These are phyloP conservation scores for Naumovozyma dairenensis DNA, from an alignment of 805 yeast genomes.

Conservation along the genomic window DNA sequence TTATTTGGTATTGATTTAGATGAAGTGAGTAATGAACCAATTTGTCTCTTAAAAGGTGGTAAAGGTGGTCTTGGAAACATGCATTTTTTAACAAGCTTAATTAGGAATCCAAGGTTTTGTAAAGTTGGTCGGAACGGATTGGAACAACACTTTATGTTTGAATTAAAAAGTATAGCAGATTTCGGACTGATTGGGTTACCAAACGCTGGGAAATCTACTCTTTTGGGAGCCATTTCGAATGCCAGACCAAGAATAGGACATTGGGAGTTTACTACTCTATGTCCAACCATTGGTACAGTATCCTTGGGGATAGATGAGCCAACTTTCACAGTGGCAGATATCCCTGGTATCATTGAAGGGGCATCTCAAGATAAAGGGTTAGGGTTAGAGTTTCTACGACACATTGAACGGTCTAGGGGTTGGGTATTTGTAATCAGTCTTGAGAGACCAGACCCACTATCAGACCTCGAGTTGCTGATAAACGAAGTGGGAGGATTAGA, in stretches of 20 bases:
- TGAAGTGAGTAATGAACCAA: slow-evolving; percentile 53
- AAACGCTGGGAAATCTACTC: slow-evolving; percentile 91
- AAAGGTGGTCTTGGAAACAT: slow-evolving; percentile 92
- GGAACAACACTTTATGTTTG: slow-evolving; percentile 61
- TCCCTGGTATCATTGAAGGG: slow-evolving; percentile 89
- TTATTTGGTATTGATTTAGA: slow-evolving; percentile 68
- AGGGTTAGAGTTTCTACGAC: slow-evolving; percentile 88
- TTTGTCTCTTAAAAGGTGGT: slow-evolving; percentile 72
- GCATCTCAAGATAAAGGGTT: slow-evolving; percentile 80
- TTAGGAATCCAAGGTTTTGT: slow-evolving; percentile 85
- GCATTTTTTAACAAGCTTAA: slow-evolving; percentile 77
- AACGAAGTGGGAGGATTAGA: slow-evolving; percentile 58
- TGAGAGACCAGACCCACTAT: slow-evolving; percentile 55
- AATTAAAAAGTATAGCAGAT: slow-evolving; percentile 83
- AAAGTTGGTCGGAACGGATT: slow-evolving; percentile 68
- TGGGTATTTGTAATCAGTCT: slow-evolving; percentile 78
- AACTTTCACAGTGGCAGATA: slow-evolving; percentile 87
- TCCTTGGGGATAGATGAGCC: slow-evolving; percentile 50
- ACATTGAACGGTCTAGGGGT: slow-evolving; percentile 85
- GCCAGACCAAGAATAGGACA: slow-evolving; percentile 91
- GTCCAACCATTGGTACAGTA: slow-evolving; percentile 88
- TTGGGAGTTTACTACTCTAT: slow-evolving; percentile 93
- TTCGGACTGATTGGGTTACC: slow-evolving; percentile 92
- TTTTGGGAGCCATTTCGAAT: slow-evolving; percentile 73
- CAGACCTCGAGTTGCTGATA: slow-evolving; percentile 52